Base-by-base conservation (phyloP, 257 asterid species). In the Gardenia jasminoides region DNA sequence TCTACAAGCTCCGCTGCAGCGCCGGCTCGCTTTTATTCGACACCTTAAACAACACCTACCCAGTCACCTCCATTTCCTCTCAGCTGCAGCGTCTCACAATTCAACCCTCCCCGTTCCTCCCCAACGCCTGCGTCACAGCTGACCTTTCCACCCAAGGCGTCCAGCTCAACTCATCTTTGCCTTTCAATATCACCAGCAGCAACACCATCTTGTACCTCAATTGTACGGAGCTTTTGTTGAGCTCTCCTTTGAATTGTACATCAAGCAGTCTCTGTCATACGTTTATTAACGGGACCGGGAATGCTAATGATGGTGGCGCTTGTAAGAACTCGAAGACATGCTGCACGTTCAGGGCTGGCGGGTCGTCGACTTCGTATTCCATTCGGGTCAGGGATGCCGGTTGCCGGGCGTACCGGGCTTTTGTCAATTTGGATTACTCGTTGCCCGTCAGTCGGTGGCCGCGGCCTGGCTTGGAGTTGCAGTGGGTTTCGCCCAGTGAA, bases 171-270 rank as follows among this genome's bases (percentile, higher is more conserved):
- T 24, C 85, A 10, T 43, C 93, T 31, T 82, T 88, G 3, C 98
- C 98, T 46, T 94, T 94, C 89, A 94, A 92, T 86, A 90, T 94
- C 79, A 91, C 98, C 54, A 76, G 92, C 77, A 88, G 96, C 82
- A 94, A 92, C 92, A 94, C 97, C 24, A 85, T 94, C 44, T 28
- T 94, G 61, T 91, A 78, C 90, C 88, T 94, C 26, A 94, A 94
- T 78, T 94, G 98, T 77, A 4, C 90, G 20, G 24, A 46, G 19
- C 0, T 0, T 3, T 9, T 86, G 16, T 67, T 89, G 67, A 72
- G 16, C 0, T 86, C 97, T 4, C 99, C 93, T 6, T 79, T 94
- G 12, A 74, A 93, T 79, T 94, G 98, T 80, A 77, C 91, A 31
- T 74, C 96, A 39, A 56, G 46, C 80, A 91, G 98, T 81, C 86